These are phyloP conservation scores for Saksenaea oblongispora DNA, from an alignment of 371 early-diverging fungal species.

Conservation along the genomic window DNA sequence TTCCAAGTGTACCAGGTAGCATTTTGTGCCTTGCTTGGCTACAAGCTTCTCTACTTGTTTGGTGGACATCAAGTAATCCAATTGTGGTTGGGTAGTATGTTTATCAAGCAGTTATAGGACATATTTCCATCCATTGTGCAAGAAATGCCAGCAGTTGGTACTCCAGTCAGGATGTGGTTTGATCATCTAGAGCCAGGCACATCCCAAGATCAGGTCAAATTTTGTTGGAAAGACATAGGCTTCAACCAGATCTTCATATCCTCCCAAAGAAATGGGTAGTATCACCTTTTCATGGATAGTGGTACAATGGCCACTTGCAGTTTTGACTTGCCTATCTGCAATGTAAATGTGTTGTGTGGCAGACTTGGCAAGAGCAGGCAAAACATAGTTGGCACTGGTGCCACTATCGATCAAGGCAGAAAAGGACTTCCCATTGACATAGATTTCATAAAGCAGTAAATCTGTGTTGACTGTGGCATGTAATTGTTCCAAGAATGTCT, in stretches of 20 bases:
- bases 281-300: not conserved
- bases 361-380: not conserved
- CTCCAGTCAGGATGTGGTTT: not conserved
- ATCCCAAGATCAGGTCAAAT: constrained; percentile 5
- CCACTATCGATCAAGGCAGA: not conserved
- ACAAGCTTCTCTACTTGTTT: not conserved
- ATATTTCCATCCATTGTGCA: not conserved
- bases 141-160: not conserved
- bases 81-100: no score
- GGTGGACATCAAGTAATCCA: constrained; percentile 5
- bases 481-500: constrained; percentile 11
- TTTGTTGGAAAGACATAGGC: constrained; percentile 5
- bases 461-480: not conserved
- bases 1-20: not conserved
- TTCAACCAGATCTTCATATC: not conserved
- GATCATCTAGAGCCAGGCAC: constrained; percentile 6
- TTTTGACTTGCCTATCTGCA: not conserved
- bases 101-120: not conserved
- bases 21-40: not conserved
- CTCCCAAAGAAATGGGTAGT: not conserved
- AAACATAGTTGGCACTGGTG: not conserved
- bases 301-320: not conserved
- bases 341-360: not conserved
- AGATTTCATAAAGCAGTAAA: not conserved
- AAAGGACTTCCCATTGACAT: not conserved